Evolutionary conservation across 2,329 filamentous ascomycete species (phyloP).

Genomic region (Arachnomyces sp.): DNA sequence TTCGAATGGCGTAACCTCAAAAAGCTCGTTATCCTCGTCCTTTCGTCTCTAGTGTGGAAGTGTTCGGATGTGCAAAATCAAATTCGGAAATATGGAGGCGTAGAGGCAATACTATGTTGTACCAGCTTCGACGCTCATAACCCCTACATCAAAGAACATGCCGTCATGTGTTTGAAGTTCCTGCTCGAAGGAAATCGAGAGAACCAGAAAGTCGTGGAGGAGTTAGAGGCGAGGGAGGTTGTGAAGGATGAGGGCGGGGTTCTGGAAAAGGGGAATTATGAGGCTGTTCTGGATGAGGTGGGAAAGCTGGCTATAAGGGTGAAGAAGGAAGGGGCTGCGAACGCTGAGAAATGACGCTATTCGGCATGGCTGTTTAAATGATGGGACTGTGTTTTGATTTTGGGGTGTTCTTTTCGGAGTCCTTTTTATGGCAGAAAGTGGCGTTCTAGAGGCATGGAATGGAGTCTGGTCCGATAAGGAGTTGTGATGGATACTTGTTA

Average conservation of each 20-base stretch:
- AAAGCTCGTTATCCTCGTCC: slow-evolving; percentile 82
- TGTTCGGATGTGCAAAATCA: slow-evolving; percentile 79
- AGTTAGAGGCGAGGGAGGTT: slow-evolving; percentile 39
- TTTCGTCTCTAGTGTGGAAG: slow-evolving; percentile 83
- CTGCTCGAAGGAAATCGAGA: slow-evolving; percentile 45
- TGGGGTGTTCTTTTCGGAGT: too few species aligned
- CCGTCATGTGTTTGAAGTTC: slow-evolving; percentile 80
- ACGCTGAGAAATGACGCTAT: slow-evolving; percentile 5
- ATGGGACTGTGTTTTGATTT: too few species aligned
- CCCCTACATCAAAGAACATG: slow-evolving; percentile 86
- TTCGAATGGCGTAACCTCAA: slow-evolving; percentile 79
- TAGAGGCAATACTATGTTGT: slow-evolving; percentile 81
- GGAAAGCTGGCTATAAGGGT: slow-evolving; percentile 35
- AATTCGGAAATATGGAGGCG: slow-evolving; percentile 74
- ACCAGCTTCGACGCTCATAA: slow-evolving; percentile 90
- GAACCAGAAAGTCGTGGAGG: slow-evolving; percentile 48
- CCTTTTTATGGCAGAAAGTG: too few species aligned
- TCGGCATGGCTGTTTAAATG: background rate
- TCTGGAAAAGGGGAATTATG: slow-evolving; percentile 35
- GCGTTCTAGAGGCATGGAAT: too few species aligned
- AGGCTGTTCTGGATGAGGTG: slow-evolving; percentile 35
- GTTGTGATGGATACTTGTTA: too few species aligned
- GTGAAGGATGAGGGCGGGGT: slow-evolving; percentile 34
- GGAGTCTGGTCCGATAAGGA: too few species aligned
- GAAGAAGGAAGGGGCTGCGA: slow-evolving; percentile 19